Evolutionary conservation across 2,329 filamentous ascomycete species (phyloP).

Genomic region (Xylogone sp.): DNA sequence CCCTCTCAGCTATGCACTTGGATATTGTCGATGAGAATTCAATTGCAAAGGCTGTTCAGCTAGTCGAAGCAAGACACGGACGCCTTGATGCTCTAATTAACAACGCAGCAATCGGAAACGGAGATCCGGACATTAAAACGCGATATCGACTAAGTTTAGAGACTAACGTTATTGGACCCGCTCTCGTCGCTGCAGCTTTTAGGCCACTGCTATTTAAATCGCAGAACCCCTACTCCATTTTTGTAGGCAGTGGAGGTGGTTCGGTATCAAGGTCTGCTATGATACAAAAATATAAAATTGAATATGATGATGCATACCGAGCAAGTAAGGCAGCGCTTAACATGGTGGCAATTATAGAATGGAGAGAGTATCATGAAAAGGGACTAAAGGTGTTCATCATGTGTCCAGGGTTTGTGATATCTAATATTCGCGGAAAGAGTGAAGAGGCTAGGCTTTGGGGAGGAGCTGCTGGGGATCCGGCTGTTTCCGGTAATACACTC

Average conservation of each 20-base stretch:
- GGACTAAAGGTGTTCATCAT: conserved; percentile 21
- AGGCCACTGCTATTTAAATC: conserved; percentile 19
- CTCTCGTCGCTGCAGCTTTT: conserved; percentile 6
- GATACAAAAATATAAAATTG: too few relatives aligned
- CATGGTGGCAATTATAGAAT: conserved; percentile 18
- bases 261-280: not conserved
- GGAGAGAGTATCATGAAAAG: conserved; percentile 1
- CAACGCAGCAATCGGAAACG: conserved; percentile 10
- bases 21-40: conserved; percentile 6
- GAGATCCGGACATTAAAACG: not conserved
- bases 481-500: conserved; percentile 33
- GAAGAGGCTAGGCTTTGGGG: conserved; percentile 19
- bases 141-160: conserved; percentile 3
- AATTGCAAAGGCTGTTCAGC: not conserved
- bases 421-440: conserved; percentile 22
- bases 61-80: conserved; percentile 2
- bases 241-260: conserved; percentile 36
- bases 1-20: conserved; percentile 7
- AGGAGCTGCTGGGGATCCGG: conserved; percentile 24
- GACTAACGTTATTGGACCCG: conserved; percentile 9
- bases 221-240: conserved; percentile 32
- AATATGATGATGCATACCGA: conserved; percentile 5
- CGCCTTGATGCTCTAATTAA: conserved; percentile 23
- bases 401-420: conserved; percentile 26
- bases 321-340: conserved; percentile 9